Percentiles rank a stretch among this genome's conserved stretches.
These are phyloP conservation scores for Kregervanrija fluxuum DNA, from an alignment of 805 yeast genomes.

Conservation along the genomic window DNA sequence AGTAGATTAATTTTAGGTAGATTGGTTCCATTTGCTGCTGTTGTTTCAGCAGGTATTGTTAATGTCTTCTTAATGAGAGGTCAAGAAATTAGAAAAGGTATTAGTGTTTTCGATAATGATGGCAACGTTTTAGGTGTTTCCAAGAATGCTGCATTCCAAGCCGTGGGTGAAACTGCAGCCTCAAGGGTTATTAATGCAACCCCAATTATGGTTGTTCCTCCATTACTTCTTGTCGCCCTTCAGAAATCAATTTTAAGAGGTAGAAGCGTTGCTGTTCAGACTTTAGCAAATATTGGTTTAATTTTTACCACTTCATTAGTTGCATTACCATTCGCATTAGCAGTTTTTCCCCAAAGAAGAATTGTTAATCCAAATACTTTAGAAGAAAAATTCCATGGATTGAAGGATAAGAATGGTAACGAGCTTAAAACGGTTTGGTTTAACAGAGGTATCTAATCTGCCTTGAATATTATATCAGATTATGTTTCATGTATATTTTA, in stretches of 20 bases:
- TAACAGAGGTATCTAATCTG: conserved; percentile 79
- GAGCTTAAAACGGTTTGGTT: conserved; percentile 61
- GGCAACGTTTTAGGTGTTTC: conserved; percentile 69
- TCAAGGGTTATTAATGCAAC: conserved; percentile 94
- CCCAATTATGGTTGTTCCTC: conserved; percentile 96
- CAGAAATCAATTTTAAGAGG: conserved; percentile 67
- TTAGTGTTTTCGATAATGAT: conserved; percentile 56
- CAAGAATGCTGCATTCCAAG: conserved; percentile 79
- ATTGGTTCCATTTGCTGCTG: conserved; percentile 97
- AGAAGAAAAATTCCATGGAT: conserved; percentile 56
- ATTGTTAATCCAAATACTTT: conserved; percentile 48
- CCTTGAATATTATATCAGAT: neutral
- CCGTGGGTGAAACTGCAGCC: conserved; percentile 96
- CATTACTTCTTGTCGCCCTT: conserved; percentile 69
- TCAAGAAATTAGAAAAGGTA: conserved; percentile 85
- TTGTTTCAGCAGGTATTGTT: conserved; percentile 92
- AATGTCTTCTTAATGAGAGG: conserved; percentile 96
- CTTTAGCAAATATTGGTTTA: conserved; percentile 73
- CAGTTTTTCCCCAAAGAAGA: conserved; percentile 89
- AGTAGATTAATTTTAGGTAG: conserved; percentile 72
- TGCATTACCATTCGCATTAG: conserved; percentile 91
- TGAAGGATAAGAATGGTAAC: conserved; percentile 57
- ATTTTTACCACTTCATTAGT: conserved; percentile 79
- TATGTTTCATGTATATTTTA: neutral
- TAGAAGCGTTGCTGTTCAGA: conserved; percentile 57